These are phyloP conservation scores for Podaxis sp. DNA, from an alignment of 768 basidiomycete species.

Conservation along the genomic window DNA sequence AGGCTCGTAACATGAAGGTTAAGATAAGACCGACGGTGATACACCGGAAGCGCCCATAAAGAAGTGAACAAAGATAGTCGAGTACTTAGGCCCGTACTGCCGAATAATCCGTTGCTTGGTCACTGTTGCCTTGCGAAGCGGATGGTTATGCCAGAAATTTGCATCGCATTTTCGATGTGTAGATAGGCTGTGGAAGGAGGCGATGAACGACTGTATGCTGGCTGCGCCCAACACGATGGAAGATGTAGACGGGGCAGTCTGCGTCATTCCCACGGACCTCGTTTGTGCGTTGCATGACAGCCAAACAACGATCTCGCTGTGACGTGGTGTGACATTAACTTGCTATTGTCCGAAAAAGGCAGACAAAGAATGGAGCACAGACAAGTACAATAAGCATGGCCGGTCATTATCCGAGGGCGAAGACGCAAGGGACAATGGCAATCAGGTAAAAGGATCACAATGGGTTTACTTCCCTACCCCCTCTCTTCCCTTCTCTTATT, in stretches of 20 bases:
- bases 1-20: too few relatives aligned
- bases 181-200: too few relatives aligned
- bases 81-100: background rate
- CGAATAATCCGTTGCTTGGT: background rate
- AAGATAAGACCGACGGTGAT: background rate
- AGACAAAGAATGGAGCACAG: constrained; percentile 2
- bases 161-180: too few relatives aligned
- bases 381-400: background rate
- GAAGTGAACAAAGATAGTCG: background rate
- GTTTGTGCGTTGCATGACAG: background rate
- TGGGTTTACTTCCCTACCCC: constrained; percentile 8
- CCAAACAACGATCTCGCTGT: background rate
- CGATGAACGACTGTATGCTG: too few relatives aligned
- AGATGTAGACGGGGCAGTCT: background rate
- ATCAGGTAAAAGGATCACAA: constrained; percentile 12
- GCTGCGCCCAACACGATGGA: background rate
- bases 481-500: constrained; percentile 24
- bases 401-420: background rate
- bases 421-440: constrained; percentile 10
- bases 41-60: constrained; percentile 1
- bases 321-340: background rate
- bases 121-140: background rate
- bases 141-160: background rate
- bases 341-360: constrained; percentile 9
- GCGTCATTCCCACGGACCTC: background rate